Evolutionary conservation across 148 eudicot species (phyloP), one percentile per base, ranked within the genome.

Genomic region (Amaranthus palmeri): DNA sequence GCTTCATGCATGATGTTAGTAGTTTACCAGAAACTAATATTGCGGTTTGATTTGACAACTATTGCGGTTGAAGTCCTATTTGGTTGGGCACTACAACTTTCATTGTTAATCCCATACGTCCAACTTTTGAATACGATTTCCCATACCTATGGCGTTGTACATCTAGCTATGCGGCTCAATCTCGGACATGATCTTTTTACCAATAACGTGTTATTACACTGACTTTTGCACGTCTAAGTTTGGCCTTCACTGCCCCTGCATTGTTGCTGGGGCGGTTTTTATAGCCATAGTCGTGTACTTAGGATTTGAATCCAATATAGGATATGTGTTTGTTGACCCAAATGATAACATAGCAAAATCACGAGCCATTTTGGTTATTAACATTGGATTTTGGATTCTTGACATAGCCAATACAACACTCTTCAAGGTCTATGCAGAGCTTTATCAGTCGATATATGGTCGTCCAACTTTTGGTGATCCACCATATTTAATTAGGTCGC

Each of bases 91-190:
- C 60, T 84, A 11, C 87, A 84, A 70, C 76, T 84, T n/a, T 84
- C 87, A 4, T 70, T 84, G n/a, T 72, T 84, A 0, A 84, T 85
- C 13, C 87, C 87, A 13, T 84, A 84, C 68, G 87, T 84, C 0
- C 87, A 84, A 55, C 83, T 81, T 42, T 79, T 84, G 3, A 84
- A 84, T n/a, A n/a, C n/a, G 6, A 77, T 84, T 54, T 83, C 81
- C 4, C 84, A 84, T 36, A 52, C 59, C 1, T 84, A 85, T 25
- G 87, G 65, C 87, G 54, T 58, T 83, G 51, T 84, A 70, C 68
- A 84, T 84, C 78, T 81, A 83, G 87, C 74, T 84, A 12, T 84
- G 87, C 56, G 87, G 87, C 10, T 85, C 87, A 4, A 76, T 84
- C 67, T 81, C 85, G 47, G 87, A 85, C 18, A 76, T 84, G 81